Base-by-base conservation (phyloP, 768 basidiomycete genomes). In the Gloeopeniophorella convolvens region DNA sequence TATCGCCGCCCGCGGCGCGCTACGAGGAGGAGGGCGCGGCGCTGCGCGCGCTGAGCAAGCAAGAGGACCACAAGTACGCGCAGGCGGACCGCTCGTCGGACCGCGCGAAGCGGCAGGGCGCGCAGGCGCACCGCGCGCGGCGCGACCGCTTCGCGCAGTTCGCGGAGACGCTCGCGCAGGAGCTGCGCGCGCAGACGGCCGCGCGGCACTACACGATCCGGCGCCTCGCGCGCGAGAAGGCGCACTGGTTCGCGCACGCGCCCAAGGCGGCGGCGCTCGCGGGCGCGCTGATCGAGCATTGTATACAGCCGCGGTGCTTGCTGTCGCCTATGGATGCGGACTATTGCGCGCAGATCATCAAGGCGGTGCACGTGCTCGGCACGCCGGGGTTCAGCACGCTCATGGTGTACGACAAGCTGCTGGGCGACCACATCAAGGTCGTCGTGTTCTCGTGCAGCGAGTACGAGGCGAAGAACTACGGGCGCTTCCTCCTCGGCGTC, bases 241-340 rank as follows among this genome's bases (percentile, higher is more conserved):
- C 73, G 23, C 80, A 87, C 57, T 93, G 90, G 90, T 92, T 93
- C 63, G 68, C 82, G 20, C 81, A 83, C 61, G 71, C 64, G 5
- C 66, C 73, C 4, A 76, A 74, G 59, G 71, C 77, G 4, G 65
- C 66, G 1, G 66, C 72, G 4, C 72, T 89, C 33, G 77, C 78
- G 5, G 71, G 74, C 21, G 73, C 80, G 4, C 71, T 92, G 49
- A 84, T 91, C 54, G 89, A 96, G 62, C 82, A 95, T 61, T 98
- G 96, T 63, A 81, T 99, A 54, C 85, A 89, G 61, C 95, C 96
- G 10, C 82, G 96, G 24, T 87, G 85, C 57, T 71, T 97, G 33
- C 70, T 97, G n/a, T 95, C 95, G 0, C 93, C 93, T 0, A 89
- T 93, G 80, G 96, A 99, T 66, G 95, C 96, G 21, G 86, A 95